Evolutionary conservation across 2,329 filamentous ascomycete genomes (phyloP).

Genomic region (Alternaria angustiovoidea): DNA sequence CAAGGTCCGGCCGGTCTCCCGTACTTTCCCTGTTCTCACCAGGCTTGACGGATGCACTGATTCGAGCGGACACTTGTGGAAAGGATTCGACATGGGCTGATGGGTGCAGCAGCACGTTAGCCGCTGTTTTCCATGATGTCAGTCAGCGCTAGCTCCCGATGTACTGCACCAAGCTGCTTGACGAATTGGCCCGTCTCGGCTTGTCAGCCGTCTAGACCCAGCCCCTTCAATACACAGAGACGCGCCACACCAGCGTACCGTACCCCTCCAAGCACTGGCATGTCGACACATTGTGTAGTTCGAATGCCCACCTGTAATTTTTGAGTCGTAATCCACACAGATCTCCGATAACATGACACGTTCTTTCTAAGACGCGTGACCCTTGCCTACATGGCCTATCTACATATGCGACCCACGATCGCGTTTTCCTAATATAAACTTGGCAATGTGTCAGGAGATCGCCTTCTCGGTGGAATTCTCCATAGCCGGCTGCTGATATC

Average conservation of each 20-base stretch:
- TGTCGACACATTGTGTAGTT: background rate
- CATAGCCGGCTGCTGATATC: background rate
- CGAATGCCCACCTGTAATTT: background rate
- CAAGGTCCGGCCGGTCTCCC: conserved; percentile 45
- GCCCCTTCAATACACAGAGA: conserved; percentile 8
- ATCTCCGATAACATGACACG: background rate
- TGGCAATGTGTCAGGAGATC: conserved; percentile 1
- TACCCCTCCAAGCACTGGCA: background rate
- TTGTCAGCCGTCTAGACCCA: conserved; percentile 22
- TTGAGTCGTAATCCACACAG: background rate
- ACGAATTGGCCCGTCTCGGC: conserved; percentile 28
- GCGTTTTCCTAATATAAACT: background rate
- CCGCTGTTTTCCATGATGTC: conserved; percentile 39
- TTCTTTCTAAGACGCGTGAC: background rate
- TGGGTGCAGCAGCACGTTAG: conserved; percentile 38
- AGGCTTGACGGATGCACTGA: conserved; percentile 30
- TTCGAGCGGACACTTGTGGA: conserved; percentile 43
- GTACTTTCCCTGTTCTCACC: conserved; percentile 37
- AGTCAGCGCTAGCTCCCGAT: conserved; percentile 34
- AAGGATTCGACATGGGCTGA: conserved; percentile 49
- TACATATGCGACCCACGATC: background rate
- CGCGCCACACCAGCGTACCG: background rate
- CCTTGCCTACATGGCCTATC: background rate
- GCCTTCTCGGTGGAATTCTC: background rate
- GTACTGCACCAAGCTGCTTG: conserved; percentile 25